A percentile compares a stretch with the other conserved stretches of the same genome.
phyloP scores from a whole-genome alignment of 345 rosid genomes.

The Corchorus olitorius region DNA sequence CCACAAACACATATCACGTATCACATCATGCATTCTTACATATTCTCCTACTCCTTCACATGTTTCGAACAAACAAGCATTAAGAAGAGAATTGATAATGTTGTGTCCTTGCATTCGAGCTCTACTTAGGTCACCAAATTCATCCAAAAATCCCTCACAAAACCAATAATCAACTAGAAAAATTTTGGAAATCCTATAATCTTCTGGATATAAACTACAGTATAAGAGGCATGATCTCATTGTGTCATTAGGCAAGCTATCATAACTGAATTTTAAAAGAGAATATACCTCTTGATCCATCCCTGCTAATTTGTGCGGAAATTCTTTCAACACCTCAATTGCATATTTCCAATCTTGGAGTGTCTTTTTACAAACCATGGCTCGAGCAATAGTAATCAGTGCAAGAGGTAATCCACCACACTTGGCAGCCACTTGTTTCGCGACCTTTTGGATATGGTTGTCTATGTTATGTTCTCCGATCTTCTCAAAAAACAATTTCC shows the following conservation, averaged over 20 bases:
- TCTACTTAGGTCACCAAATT: no score
- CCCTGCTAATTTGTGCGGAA: no score
- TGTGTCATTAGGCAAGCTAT: constrained; percentile 9
- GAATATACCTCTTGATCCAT: not conserved
- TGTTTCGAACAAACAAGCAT: not conserved
- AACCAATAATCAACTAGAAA: not conserved
- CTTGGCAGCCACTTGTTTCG: not conserved
- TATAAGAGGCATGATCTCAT: constrained; percentile 10
- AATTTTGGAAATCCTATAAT: not conserved
- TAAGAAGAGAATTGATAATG: not conserved
- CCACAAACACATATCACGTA: constrained; percentile 26
- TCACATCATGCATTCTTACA: constrained; percentile 19
- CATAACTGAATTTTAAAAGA: constrained; percentile 20
- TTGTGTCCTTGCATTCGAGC: no score
- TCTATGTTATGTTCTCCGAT: not conserved
- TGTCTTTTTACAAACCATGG: constrained; percentile 16
- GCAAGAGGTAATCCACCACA: not conserved
- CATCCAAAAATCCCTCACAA: constrained; percentile 11
- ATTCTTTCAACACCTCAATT: not conserved
- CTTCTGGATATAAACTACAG: constrained; percentile 14
- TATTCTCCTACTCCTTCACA: no score
- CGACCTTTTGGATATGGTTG: not conserved
- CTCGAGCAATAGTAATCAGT: constrained; percentile 5
- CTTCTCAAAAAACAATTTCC: not conserved
- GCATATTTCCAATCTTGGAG: constrained; percentile 17